These are phyloP conservation scores for Ophiocordyceps camponoti-saundersi DNA, from an alignment of 2,329 filamentous ascomycete genomes.

Conservation along the genomic window DNA sequence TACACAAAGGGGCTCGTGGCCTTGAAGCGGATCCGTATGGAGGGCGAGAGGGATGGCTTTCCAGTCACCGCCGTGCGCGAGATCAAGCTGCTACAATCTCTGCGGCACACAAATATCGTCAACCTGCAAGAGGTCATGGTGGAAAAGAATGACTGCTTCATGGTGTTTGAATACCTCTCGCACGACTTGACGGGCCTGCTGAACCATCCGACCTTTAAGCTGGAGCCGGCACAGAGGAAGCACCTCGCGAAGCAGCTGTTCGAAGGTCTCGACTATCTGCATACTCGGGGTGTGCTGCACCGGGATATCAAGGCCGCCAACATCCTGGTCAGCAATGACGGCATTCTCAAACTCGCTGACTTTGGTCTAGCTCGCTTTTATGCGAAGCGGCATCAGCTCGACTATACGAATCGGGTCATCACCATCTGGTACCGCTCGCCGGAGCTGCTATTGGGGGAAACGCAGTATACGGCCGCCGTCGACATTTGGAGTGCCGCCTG, in stretches of 20 bases:
- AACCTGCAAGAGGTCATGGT: constrained; percentile 88
- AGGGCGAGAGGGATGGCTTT: constrained; percentile 79
- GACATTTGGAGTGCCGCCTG: constrained; percentile 97
- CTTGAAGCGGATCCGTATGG: constrained; percentile 84
- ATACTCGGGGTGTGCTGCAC: constrained; percentile 83
- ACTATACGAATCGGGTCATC: constrained; percentile 97
- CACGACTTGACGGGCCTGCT: constrained; percentile 90
- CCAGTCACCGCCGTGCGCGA: constrained; percentile 82
- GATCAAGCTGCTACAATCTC: constrained; percentile 78
- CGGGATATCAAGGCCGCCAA: constrained; percentile 98
- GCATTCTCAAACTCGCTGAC: constrained; percentile 81
- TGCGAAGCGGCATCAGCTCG: constrained; percentile 74
- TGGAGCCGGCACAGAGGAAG: constrained; percentile 78
- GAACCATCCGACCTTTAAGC: constrained; percentile 81
- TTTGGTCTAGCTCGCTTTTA: constrained; percentile 96
- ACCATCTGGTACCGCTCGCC: constrained; percentile 96
- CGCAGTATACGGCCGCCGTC: constrained; percentile 74
- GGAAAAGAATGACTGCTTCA: constrained; percentile 95
- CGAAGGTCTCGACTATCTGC: constrained; percentile 83
- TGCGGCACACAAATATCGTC: constrained; percentile 70
- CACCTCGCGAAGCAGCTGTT: constrained; percentile 87
- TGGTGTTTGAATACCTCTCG: constrained; percentile 97
- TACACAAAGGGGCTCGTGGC: constrained; percentile 74
- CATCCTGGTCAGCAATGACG: constrained; percentile 80
- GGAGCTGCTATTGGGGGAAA: constrained; percentile 80